Percentiles rank a stretch among this genome's conserved stretches.
Conservation (phyloP, 73 alveolate species). For the Tetrahymena elliotti region DNA sequence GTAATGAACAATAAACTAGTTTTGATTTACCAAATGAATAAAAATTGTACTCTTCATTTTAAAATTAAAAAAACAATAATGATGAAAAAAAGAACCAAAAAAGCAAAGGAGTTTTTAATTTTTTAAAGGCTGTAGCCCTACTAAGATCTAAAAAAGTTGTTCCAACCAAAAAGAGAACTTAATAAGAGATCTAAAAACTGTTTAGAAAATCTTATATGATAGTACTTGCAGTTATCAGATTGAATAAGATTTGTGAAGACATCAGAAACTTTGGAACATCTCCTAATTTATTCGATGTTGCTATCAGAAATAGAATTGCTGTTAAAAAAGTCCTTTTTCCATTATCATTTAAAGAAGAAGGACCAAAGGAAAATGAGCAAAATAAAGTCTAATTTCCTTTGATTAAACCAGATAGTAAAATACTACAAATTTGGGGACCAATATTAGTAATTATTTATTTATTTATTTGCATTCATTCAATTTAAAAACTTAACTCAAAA, state of each 20-base stretch:
- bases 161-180: neutral
- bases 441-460: neutral
- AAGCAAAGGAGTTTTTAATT: neutral
- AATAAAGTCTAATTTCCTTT: neutral
- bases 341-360: neutral
- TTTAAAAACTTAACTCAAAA: too few relatives aligned
- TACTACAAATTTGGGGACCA: neutral
- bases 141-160: neutral
- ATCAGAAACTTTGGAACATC: neutral
- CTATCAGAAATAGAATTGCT: neutral
- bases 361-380: neutral
- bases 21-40: neutral
- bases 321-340: neutral
- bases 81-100: neutral
- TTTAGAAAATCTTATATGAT: neutral
- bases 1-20: neutral
- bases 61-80: neutral
- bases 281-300: neutral
- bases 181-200: neutral
- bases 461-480: too few relatives aligned
- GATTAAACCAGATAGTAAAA: neutral
- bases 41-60: neutral
- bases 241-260: neutral
- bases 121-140: neutral
- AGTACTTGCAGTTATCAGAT: neutral